Conservation (phyloP, 2,329 filamentous ascomycete genomes). For the Arthrobotrys musiformis region DNA sequence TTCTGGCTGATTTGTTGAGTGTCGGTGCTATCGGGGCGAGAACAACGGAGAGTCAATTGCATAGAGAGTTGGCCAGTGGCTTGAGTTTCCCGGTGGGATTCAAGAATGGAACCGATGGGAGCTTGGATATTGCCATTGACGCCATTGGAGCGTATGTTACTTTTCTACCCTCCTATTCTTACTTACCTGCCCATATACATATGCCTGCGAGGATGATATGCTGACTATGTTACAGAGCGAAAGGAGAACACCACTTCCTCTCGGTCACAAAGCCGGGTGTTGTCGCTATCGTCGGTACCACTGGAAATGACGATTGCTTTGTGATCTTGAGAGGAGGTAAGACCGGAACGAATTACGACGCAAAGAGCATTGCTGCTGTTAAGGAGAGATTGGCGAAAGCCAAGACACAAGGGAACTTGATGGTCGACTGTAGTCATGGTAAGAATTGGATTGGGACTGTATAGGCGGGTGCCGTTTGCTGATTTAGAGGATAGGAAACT, state of each 20-base stretch:
- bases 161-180: slow-evolving; percentile 57
- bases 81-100: slow-evolving; percentile 98
- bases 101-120: slow-evolving; percentile 99
- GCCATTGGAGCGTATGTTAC: slow-evolving; percentile 81
- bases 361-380: slow-evolving; percentile 79
- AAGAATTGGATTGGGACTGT: slow-evolving; percentile 61
- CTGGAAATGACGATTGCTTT: slow-evolving; percentile 96
- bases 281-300: slow-evolving; percentile 91
- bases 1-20: slow-evolving; percentile 93
- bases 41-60: slow-evolving; percentile 95
- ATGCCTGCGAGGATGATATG: neutral
- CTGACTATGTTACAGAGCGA: slow-evolving; percentile 54
- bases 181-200: neutral
- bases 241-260: slow-evolving; percentile 84
- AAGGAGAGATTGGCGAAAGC: slow-evolving; percentile 84
- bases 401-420: slow-evolving; percentile 86
- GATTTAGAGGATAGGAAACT: slow-evolving; percentile 75
- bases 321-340: slow-evolving; percentile 93
- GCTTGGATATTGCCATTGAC: slow-evolving; percentile 89
- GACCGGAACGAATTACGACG: slow-evolving; percentile 93
- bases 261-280: slow-evolving; percentile 97
- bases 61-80: slow-evolving; percentile 93
- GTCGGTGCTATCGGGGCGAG: slow-evolving; percentile 94
- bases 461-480: neutral
- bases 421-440: slow-evolving; percentile 99